These are phyloP conservation scores for Yamadazyma takamatsuzukensis DNA, from an alignment of 805 yeast genomes.

Conservation along the genomic window DNA sequence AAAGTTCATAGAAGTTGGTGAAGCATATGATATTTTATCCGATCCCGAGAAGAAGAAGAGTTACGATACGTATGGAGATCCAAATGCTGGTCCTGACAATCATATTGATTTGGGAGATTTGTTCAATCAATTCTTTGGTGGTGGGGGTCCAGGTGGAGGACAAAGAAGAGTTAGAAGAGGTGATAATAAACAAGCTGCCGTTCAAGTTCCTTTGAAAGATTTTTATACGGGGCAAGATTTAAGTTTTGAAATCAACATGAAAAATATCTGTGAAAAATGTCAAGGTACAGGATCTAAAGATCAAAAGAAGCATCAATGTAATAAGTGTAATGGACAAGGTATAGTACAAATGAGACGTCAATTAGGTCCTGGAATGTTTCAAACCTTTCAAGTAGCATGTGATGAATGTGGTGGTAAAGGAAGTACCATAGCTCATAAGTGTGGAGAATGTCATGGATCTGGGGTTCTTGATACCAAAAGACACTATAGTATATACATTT, in stretches of 20 bases:
- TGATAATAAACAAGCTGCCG: conserved; percentile 52
- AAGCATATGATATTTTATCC: conserved; percentile 83
- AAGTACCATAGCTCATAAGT: conserved; percentile 55
- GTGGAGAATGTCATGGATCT: conserved; percentile 67
- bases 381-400: conserved; percentile 77
- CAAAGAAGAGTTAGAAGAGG: conserved; percentile 53
- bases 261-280: conserved; percentile 73
- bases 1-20: conserved; percentile 85
- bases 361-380: conserved; percentile 87
- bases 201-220: conserved; percentile 59
- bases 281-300: conserved; percentile 85
- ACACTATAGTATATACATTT: conserved; percentile 56
- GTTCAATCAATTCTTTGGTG: conserved; percentile 45
- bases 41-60: conserved; percentile 64
- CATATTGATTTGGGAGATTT: conserved; percentile 49
- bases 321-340: conserved; percentile 74
- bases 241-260: conserved; percentile 63
- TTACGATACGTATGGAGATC: conserved; percentile 77
- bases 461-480: conserved; percentile 58
- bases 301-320: conserved; percentile 64
- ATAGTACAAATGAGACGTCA: conserved; percentile 61
- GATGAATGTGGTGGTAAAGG: conserved; percentile 82
- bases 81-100: conserved; percentile 37
- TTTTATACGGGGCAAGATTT: conserved; percentile 66
- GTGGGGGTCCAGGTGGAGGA: conserved; percentile 23